These are phyloP conservation scores for Yarrowia bubula DNA, from an alignment of 805 yeast genomes.

Conservation along the genomic window DNA sequence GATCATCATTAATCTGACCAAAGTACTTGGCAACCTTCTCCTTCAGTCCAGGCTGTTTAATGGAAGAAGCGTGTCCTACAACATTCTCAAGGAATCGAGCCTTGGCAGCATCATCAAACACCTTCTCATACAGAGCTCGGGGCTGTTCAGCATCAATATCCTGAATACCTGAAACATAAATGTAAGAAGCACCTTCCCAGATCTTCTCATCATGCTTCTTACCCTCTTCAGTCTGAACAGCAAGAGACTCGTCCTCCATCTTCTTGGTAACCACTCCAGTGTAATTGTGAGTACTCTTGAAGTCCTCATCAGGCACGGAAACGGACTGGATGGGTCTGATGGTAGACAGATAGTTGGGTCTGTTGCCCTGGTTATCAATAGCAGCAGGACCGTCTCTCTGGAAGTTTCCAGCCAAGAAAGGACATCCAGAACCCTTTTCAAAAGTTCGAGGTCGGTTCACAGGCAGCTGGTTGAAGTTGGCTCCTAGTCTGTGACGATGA, in stretches of 20 bases:
- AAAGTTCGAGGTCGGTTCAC: conserved; percentile 48
- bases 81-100: conserved; percentile 10
- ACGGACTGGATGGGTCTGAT: conserved; percentile 20
- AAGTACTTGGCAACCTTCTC: conserved; percentile 22
- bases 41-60: conserved; percentile 22
- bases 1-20: conserved; percentile 21
- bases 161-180: conserved; percentile 14
- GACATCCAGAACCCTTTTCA: conserved; percentile 18
- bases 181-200: conserved; percentile 24
- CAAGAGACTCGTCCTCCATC: conserved; percentile 4
- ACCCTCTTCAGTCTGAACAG: conserved; percentile 5
- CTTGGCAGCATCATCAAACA: conserved; percentile 20
- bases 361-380: conserved; percentile 5
- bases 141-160: conserved; percentile 22
- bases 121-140: conserved; percentile 19
- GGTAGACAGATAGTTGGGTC: conserved; percentile 26
- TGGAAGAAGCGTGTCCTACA: conserved; percentile 12
- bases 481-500: conserved; percentile 74
- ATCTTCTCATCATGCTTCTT: conserved; percentile 21
- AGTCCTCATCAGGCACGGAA: conserved; percentile 15
- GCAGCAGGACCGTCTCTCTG: conserved; percentile 20
- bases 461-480: conserved; percentile 78
- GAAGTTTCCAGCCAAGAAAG: conserved; percentile 21
- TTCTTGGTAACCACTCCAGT: conserved; percentile 18
- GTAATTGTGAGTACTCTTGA: conserved; percentile 9